Conservation (phyloP, 2,329 filamentous ascomycete species). For the Amauroascus niger region DNA sequence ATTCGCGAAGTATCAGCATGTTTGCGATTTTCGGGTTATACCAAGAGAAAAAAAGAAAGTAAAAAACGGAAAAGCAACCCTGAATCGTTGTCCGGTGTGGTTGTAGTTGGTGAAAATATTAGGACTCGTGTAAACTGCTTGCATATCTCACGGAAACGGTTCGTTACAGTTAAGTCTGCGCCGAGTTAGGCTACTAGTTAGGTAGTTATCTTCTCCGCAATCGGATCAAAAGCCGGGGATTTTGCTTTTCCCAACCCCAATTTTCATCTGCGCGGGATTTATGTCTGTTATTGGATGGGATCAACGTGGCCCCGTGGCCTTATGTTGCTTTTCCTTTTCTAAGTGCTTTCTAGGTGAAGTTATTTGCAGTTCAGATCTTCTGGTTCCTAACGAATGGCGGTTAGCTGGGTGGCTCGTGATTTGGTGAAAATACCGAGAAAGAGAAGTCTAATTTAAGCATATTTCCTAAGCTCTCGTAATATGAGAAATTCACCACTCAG, state of each 20-base stretch:
- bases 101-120: neutral
- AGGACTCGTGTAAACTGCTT: neutral
- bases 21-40: neutral
- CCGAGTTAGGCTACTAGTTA: neutral
- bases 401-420: neutral
- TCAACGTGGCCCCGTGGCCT: neutral
- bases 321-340: neutral
- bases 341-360: neutral
- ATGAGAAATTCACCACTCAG: neutral
- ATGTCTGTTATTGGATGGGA: neutral
- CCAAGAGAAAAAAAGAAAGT: neutral
- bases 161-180: neutral
- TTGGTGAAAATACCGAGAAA: neutral
- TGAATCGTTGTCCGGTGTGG: neutral
- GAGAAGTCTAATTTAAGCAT: constrained; percentile 4
- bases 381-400: neutral
- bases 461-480: neutral
- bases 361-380: neutral
- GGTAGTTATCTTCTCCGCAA: neutral
- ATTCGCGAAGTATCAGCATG: constrained; percentile 18
- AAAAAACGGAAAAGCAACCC: neutral
- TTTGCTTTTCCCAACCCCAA: neutral
- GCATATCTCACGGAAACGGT: neutral
- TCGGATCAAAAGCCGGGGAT: constrained; percentile 1
- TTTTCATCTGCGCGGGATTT: neutral